Base-by-base conservation (phyloP, 192 early-diverging fungal genomes). In the Mortierella hygrophila region DNA sequence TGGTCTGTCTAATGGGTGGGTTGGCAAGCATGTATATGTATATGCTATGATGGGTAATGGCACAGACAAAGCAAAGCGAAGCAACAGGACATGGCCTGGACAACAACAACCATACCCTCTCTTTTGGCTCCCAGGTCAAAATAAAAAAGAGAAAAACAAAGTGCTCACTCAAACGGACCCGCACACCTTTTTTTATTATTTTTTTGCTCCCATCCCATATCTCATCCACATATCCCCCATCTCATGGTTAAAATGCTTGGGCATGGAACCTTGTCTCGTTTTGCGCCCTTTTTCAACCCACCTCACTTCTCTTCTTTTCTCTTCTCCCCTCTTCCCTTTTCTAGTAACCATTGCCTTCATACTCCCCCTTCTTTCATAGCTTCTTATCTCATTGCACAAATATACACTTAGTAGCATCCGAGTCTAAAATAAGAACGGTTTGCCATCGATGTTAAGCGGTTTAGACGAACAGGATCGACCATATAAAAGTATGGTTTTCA, bases 141-240 rank as follows among this genome's bases (percentile, higher is more conserved):
- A 52, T 52, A 52, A 60, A 29, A 60, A 60, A 60, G 29, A 29
- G 10, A 21, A 60, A 60, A 9, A 60, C 6, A 60, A 65, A 65
- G 60, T 65, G 60, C 60, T 65, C 60, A 29, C 60, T 65, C 29
- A 65, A 65, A 65, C 60, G 60, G 29, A 65, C 60, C 55, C 29
- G 60, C 29, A 65, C 60, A 65, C 29, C 29, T 65, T 65, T 65
- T 65, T 65, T 65, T 65, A 32, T 65, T 65, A 11, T 32, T 16
- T 52, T 65, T 65, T 65, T 65, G 60, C 60, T 65, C 60, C 60
- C 26, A 65, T 35, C 11, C 57, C 57, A 63, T 63, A 63, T 55
- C 54, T 23, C 55, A n/a, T 57, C 1, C 20, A 29, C 11, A 10
- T 4, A 65, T 35, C 29, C 55, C 21, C 60, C 60, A 65, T 65